Evolutionary conservation across 208 protist species (phyloP), one percentile per base, ranked within the genome.

Genomic region (Crithidia bombi): DNA sequence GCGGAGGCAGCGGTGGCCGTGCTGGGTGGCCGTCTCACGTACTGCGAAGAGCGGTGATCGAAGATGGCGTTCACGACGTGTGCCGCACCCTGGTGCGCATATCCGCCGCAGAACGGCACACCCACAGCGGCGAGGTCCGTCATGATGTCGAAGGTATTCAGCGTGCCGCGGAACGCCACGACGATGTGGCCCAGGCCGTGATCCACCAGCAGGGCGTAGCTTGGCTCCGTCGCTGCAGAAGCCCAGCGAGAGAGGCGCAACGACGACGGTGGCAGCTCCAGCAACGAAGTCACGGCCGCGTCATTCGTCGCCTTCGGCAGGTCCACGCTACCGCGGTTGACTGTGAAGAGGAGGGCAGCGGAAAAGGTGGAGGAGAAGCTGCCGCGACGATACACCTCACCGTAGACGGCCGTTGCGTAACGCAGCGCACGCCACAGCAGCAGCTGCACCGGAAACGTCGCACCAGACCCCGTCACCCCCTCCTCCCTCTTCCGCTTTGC

Each of bases 331-430:
- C 75, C 54, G 39, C 66, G 65, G 36, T 81, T 69, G 3, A 75
- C 47, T 15, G 77, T 87, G 57, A 87, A 83, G 38, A 76, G 65
- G 38, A 81, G 46, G 15, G 82, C 56, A 28, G 69, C 36, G 23
- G 69, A 51, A 28, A 79, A 21, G 44, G 81, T 66, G 19, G 76
- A 80, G 14, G 78, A 81, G 41, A 91, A 67, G 36, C 46, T 73
- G 63, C 82, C 81, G 46, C 73, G 63, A 10, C 76, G 73, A 69
- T 88, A 91, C 26, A 70, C 59, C 35, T 79, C 70, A 32, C 86
- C 86, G 71, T 92, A 92, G 41, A 79, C 83, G 11, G 86, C 86
- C 9, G 78, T 84, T 1, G 86, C 83, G 63, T 82, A 89, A 25
- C 86, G 86, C 69, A 92, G 50, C 23, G 55, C 62, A 25, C 89